Conservation (phyloP, 192 early-diverging fungal genomes). For the Lobulomyces angularis region DNA sequence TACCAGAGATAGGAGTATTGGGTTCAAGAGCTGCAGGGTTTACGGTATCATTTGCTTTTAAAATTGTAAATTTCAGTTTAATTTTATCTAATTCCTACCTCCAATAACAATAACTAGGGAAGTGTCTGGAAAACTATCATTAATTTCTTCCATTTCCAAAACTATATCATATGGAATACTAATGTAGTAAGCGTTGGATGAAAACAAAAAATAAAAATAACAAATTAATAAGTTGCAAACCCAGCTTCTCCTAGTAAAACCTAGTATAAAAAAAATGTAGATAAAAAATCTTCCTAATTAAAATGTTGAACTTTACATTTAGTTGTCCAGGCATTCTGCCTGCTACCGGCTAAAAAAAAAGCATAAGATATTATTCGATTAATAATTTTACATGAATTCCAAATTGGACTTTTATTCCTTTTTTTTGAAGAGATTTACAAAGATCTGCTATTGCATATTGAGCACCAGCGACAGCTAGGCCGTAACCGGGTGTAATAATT, state of each 20-base stretch:
- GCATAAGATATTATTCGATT: no score
- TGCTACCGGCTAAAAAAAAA: no score
- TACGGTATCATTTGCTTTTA: conserved; percentile 22
- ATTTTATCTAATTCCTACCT: background rate
- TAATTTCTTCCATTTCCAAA: conserved; percentile 26
- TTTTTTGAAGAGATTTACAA: conserved; percentile 12
- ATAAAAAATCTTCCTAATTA: no score
- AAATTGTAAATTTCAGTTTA: background rate
- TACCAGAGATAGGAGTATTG: conserved; percentile 16
- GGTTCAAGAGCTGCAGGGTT: conserved; percentile 21
- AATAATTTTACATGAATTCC: no score
- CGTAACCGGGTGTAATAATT: conserved; percentile 26
- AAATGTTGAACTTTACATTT: conserved; percentile 20
- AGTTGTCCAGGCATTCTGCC: conserved; percentile 25
- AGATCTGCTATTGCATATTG: conserved; percentile 25
- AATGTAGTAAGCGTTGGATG: no score
- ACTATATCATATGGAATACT: no score
- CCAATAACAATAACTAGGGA: conserved; percentile 19
- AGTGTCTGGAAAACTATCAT: conserved; percentile 20
- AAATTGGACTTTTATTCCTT: conserved; percentile 19
- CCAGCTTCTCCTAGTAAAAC: no score
- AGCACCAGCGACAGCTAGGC: conserved; percentile 23
- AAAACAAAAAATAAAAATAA: no score
- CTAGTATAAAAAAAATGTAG: no score
- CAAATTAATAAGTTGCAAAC: no score